Evolutionary conservation across 805 yeast species (phyloP).

Genomic region (Metschnikowia similis): DNA sequence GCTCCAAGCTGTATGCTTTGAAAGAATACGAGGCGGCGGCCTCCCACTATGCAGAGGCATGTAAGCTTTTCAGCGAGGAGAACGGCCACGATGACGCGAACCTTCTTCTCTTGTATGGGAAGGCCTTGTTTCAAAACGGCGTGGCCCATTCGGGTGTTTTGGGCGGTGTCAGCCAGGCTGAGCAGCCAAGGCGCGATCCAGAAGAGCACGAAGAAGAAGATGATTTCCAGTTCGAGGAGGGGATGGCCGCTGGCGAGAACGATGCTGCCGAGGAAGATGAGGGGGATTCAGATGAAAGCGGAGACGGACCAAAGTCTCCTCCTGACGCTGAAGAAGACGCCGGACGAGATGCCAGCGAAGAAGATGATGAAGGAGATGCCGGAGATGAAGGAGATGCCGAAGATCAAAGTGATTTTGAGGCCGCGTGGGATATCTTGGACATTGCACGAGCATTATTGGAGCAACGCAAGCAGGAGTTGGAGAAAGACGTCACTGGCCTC

Average conservation of each 20-base stretch:
- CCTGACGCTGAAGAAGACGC: too few species aligned
- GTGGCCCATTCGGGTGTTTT: conserved; percentile 70
- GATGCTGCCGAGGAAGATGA: conserved; percentile 13
- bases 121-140: conserved; percentile 73
- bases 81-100: conserved; percentile 67
- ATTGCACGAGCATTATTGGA: conserved; percentile 67
- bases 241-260: conserved; percentile 7
- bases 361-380: conserved; percentile 15
- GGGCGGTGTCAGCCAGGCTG: conserved; percentile 36
- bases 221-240: conserved; percentile 14
- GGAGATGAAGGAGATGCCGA: conserved; percentile 25
- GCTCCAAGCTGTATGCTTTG: conserved; percentile 59
- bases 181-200: background rate
- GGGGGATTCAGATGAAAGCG: background rate
- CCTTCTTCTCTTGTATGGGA: conserved; percentile 70
- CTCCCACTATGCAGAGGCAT: conserved; percentile 68
- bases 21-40: conserved; percentile 67
- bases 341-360: conserved; percentile 11
- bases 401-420: conserved; percentile 71
- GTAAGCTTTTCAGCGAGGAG: conserved; percentile 48
- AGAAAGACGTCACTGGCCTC: conserved; percentile 3
- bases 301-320: too few species aligned
- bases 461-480: conserved; percentile 30
- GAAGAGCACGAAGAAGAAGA: conserved; percentile 7
- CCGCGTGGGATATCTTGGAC: conserved; percentile 86